phyloP scores from a whole-genome alignment of 305 asterid species.

The Petunia hybrid region DNA sequence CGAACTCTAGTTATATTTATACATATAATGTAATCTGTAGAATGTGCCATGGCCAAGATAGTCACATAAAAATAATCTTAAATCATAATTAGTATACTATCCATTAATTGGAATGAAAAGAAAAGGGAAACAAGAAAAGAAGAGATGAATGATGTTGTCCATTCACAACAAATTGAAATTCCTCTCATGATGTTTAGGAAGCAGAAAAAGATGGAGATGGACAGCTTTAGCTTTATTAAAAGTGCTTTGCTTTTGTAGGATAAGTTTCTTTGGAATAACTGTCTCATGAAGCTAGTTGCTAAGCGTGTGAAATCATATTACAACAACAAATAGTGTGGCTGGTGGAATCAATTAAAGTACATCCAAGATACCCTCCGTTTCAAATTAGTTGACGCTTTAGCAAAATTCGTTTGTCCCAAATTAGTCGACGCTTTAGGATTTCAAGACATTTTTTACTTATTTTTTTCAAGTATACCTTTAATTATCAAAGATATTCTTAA shows the following conservation, averaged over 20 bases:
- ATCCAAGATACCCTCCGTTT: background rate
- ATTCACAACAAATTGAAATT: slow-evolving; percentile 25
- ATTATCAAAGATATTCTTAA: too few relatives aligned
- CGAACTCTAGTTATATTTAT: too few relatives aligned
- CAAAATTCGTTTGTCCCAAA: too few relatives aligned
- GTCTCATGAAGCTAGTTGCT: background rate
- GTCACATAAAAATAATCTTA: too few relatives aligned
- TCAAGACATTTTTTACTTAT: too few relatives aligned
- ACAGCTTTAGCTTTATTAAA: slow-evolving; percentile 40
- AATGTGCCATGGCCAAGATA: too few relatives aligned
- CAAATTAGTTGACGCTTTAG: too few relatives aligned
- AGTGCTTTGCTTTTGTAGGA: slow-evolving; percentile 8
- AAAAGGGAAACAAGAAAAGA: slow-evolving; percentile 24
- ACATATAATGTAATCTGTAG: too few relatives aligned
- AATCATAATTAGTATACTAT: background rate
- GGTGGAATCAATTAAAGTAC: slow-evolving; percentile 27
- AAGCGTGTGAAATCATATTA: slow-evolving; percentile 26
- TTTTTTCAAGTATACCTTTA: too few relatives aligned
- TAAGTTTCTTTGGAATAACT: slow-evolving; percentile 21
- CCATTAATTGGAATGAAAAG: background rate
- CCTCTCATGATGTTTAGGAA: slow-evolving; percentile 17
- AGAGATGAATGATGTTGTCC: slow-evolving; percentile 31
- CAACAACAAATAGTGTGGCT: background rate
- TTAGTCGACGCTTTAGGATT: too few relatives aligned
- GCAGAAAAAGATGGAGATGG: slow-evolving; percentile 44